Evolutionary conservation across 306 rosid genomes (phyloP).

Genomic region (Crataegus laevigata): DNA sequence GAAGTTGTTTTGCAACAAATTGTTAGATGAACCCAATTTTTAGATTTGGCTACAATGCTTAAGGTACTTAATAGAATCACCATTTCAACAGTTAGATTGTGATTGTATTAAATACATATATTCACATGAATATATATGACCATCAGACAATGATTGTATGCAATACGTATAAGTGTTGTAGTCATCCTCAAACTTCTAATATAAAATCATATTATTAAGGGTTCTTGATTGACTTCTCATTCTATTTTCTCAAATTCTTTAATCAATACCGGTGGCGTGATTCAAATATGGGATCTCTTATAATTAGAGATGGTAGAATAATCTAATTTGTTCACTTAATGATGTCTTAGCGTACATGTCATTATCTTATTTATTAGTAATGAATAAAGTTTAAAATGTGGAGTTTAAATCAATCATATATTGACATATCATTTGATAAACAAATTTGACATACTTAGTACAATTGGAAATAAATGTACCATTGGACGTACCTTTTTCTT

Average conservation of each 20-base stretch:
- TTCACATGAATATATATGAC: no score
- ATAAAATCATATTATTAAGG: background rate
- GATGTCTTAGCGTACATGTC: background rate
- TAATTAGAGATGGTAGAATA: background rate
- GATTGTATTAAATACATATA: no score
- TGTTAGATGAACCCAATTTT: background rate
- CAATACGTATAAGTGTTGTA: no score
- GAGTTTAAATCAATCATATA: no score
- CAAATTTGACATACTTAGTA: background rate
- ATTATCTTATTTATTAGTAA: background rate
- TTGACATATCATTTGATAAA: no score
- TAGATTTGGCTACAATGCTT: background rate
- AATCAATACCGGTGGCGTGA: background rate
- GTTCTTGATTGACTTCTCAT: background rate
- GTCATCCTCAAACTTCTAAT: no score
- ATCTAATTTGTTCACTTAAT: background rate
- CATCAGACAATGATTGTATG: no score
- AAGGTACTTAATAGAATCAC: no score
- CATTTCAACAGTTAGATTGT: accelerated
- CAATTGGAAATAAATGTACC: no score
- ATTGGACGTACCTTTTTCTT: no score
- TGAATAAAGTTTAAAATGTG: no score
- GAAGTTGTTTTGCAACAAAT: background rate
- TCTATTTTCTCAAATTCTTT: background rate
- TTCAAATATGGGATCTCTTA: background rate